phyloP scores from a whole-genome alignment of 2,329 filamentous ascomycete species.

The Cordyceps cicadae region DNA sequence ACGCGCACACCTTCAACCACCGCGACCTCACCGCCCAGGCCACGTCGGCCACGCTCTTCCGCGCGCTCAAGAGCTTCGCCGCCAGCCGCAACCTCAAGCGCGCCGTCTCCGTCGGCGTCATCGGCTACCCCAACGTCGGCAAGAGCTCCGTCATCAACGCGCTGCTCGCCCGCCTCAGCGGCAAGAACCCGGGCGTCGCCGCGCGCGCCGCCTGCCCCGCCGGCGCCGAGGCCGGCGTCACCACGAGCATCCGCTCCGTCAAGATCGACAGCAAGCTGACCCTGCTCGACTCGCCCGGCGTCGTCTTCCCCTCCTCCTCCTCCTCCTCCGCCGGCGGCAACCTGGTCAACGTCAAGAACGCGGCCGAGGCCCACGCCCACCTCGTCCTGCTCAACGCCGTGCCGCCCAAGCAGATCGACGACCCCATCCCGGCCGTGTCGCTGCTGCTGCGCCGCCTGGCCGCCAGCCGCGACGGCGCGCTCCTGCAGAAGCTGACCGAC shows the following conservation, averaged over 20 bases:
- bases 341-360: conserved; percentile 47
- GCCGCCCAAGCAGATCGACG: conserved; percentile 87
- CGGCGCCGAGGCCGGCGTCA: conserved; percentile 86
- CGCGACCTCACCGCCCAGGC: conserved; percentile 78
- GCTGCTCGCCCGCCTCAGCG: conserved; percentile 67
- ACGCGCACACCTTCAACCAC: conserved; percentile 88
- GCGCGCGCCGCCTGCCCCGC: conserved; percentile 63
- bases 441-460: conserved; percentile 78
- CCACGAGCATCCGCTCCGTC: conserved; percentile 77
- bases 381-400: conserved; percentile 85
- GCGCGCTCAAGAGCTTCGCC: conserved; percentile 81
- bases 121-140: conserved; percentile 92
- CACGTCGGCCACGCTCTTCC: conserved; percentile 78
- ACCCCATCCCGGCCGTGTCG: conserved; percentile 78
- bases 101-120: conserved; percentile 82
- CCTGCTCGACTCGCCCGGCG: conserved; percentile 86
- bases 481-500: conserved; percentile 70
- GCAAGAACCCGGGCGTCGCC: conserved; percentile 48
- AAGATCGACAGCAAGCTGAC: conserved; percentile 94
- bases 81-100: conserved; percentile 78
- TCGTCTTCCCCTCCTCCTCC: conserved; percentile 71
- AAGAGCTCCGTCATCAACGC: conserved; percentile 97
- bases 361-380: conserved; percentile 69
- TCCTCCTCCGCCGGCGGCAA: conserved; percentile 30
- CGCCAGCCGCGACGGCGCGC: conserved; percentile 48